Conservation (phyloP, 805 yeast genomes). For the Metschnikowia reukaufii region DNA sequence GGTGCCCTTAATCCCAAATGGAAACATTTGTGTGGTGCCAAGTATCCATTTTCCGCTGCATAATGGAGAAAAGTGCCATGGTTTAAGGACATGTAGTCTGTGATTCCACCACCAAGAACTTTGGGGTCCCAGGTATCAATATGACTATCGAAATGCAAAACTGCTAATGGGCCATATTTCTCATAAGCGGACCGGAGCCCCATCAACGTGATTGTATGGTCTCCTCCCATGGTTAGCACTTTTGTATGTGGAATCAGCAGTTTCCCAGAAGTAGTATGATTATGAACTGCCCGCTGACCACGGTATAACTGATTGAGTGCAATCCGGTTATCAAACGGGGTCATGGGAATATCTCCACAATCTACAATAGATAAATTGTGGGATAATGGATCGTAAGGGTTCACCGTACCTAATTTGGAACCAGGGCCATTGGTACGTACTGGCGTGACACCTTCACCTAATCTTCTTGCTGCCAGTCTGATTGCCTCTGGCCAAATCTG, state of each 20-base stretch:
- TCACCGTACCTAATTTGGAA: constrained; percentile 39
- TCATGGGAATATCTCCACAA: constrained; percentile 68
- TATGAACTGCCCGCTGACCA: constrained; percentile 50
- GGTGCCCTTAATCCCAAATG: constrained; percentile 72
- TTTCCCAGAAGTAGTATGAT: constrained; percentile 24
- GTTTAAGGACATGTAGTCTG: constrained; percentile 57
- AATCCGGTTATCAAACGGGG: constrained; percentile 64
- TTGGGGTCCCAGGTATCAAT: constrained; percentile 71
- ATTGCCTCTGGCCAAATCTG: constrained; percentile 59
- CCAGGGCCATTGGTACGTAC: constrained; percentile 23
- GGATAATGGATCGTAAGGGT: constrained; percentile 50
- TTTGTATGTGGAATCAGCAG: constrained; percentile 32
- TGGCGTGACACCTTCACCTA: constrained; percentile 44
- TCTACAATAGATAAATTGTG: constrained; percentile 46
- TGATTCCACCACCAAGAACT: constrained; percentile 60
- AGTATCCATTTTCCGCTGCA: constrained; percentile 66
- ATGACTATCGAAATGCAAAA: constrained; percentile 67
- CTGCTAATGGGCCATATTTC: constrained; percentile 46
- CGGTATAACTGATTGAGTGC: constrained; percentile 65
- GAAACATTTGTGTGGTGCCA: constrained; percentile 46
- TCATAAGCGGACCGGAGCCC: constrained; percentile 52
- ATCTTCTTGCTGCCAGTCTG: constrained; percentile 46
- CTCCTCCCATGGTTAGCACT: constrained; percentile 59
- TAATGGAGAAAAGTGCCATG: constrained; percentile 73
- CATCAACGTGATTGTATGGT: constrained; percentile 57